Percentiles rank a stretch among this genome's conserved stretches.
phyloP scores from a whole-genome alignment of 208 protist species.

The Trypanosoma platydactyli region DNA sequence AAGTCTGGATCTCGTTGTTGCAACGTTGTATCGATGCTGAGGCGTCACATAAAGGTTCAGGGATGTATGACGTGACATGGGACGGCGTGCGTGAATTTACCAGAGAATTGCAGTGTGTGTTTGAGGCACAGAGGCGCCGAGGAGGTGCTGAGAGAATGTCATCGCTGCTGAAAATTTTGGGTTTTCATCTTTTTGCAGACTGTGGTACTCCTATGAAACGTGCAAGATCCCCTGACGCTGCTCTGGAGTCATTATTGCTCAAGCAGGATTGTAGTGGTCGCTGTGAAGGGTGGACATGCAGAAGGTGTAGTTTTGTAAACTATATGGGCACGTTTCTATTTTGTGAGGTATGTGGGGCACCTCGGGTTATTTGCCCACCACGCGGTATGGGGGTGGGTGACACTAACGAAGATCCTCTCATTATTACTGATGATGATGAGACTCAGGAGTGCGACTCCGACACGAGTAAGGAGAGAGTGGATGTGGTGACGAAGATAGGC shows the following conservation, averaged over 20 bases:
- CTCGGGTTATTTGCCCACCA: background rate
- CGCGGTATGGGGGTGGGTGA: background rate
- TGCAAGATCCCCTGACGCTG: slow-evolving; percentile 3
- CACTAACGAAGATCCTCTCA: slow-evolving; percentile 6
- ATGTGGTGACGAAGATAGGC: background rate
- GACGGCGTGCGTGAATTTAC: slow-evolving; percentile 19
- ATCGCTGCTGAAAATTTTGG: background rate
- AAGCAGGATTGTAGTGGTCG: background rate
- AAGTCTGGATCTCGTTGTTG: slow-evolving; percentile 22
- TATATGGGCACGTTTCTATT: slow-evolving; percentile 10
- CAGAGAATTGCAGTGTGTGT: slow-evolving; percentile 1
- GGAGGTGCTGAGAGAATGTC: background rate
- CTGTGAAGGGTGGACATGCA: slow-evolving; percentile 18
- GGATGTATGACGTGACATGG: background rate
- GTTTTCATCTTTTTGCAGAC: slow-evolving; percentile 9
- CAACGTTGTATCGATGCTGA: background rate
- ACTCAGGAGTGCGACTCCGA: background rate
- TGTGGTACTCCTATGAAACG: slow-evolving; percentile 19
- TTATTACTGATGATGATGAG: slow-evolving; percentile 20
- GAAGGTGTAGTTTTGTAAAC: slow-evolving; percentile 27
- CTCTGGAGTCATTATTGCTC: background rate
- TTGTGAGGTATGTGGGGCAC: slow-evolving; percentile 29
- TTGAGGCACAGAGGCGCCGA: background rate
- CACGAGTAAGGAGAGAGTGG: slow-evolving; percentile 1
- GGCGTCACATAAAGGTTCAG: too few relatives aligned